Evolutionary conservation across 2,329 filamentous ascomycete genomes (phyloP).

Genomic region (Trichoderma arundinaceum): DNA sequence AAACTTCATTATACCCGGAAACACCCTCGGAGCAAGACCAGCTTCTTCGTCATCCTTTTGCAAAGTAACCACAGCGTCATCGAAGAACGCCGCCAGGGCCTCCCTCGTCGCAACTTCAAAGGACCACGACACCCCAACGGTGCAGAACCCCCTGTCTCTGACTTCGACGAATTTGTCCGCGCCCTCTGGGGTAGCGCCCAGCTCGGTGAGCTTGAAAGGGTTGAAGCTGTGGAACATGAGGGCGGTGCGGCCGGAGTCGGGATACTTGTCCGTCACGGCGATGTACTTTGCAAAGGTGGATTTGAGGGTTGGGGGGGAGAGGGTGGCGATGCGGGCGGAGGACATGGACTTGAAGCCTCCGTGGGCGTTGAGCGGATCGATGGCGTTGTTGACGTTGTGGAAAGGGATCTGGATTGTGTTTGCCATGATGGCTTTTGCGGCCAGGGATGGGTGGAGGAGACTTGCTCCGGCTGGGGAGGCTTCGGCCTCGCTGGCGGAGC

Average conservation of each 20-base stretch:
- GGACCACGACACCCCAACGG: slow-evolving; percentile 32
- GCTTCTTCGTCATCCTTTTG: slow-evolving; percentile 31
- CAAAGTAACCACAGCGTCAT: slow-evolving; percentile 29
- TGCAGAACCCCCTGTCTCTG: slow-evolving; percentile 34
- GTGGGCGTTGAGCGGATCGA: slow-evolving; percentile 37
- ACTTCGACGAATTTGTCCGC: slow-evolving; percentile 34
- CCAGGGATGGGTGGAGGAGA: slow-evolving; percentile 34
- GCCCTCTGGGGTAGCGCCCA: neutral
- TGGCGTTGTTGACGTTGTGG: slow-evolving; percentile 36
- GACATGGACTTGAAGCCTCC: slow-evolving; percentile 42
- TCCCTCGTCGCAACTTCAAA: slow-evolving; percentile 30
- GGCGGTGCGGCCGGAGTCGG: slow-evolving; percentile 32
- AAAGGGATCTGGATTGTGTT: slow-evolving; percentile 37
- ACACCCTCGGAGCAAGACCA: slow-evolving; percentile 30
- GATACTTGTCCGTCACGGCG: slow-evolving; percentile 34
- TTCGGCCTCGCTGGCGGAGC: slow-evolving; percentile 38
- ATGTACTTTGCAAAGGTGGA: slow-evolving; percentile 38
- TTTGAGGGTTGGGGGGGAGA: slow-evolving; percentile 34
- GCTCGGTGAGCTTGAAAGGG: slow-evolving; percentile 28
- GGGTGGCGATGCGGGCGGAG: slow-evolving; percentile 35
- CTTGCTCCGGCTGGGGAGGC: slow-evolving; percentile 29
- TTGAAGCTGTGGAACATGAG: slow-evolving; percentile 35
- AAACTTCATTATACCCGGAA: slow-evolving; percentile 37
- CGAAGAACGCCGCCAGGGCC: slow-evolving; percentile 21
- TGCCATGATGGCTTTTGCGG: slow-evolving; percentile 35